Conservation (phyloP, 805 yeast genomes). For the Yueomyces sinensis region DNA sequence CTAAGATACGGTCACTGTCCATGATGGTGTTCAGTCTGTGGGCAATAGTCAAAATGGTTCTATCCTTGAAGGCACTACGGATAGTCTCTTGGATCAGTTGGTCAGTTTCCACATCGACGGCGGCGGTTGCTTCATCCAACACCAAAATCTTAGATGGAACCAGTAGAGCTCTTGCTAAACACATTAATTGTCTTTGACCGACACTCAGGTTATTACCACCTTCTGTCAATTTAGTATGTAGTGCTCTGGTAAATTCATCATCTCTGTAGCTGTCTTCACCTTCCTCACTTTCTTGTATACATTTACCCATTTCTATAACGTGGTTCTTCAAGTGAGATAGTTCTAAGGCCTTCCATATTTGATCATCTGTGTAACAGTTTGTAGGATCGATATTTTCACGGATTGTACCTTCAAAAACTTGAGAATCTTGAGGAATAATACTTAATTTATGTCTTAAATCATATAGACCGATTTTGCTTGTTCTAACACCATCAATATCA, state of each 20-base stretch:
- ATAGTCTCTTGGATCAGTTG: slow-evolving; percentile 66
- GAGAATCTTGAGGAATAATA: slow-evolving; percentile 91
- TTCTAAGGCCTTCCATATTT: slow-evolving; percentile 71
- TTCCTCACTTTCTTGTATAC: neutral
- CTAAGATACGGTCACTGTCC: slow-evolving; percentile 68
- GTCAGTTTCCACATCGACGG: slow-evolving; percentile 80
- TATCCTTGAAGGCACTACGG: slow-evolving; percentile 56
- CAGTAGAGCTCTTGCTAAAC: slow-evolving; percentile 66
- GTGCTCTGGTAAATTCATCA: slow-evolving; percentile 4
- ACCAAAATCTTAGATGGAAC: slow-evolving; percentile 52
- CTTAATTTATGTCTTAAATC: slow-evolving; percentile 69
- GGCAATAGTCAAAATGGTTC: slow-evolving; percentile 76
- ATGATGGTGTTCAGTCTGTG: slow-evolving; percentile 73
- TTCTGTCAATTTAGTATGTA: slow-evolving; percentile 44
- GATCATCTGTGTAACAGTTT: slow-evolving; percentile 49
- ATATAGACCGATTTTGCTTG: slow-evolving; percentile 53
- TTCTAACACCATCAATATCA: slow-evolving; percentile 56
- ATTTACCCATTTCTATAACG: slow-evolving; percentile 36
- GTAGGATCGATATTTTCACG: slow-evolving; percentile 85
- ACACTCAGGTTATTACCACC: slow-evolving; percentile 63
- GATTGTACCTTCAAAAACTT: slow-evolving; percentile 76
- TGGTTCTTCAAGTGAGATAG: slow-evolving; percentile 66
- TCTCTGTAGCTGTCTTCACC: too few species aligned
- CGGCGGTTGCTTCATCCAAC: slow-evolving; percentile 81
- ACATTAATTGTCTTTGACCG: slow-evolving; percentile 71